Conservation (phyloP, 2,329 filamentous ascomycete genomes). For the Tolypocladium nubicola region DNA sequence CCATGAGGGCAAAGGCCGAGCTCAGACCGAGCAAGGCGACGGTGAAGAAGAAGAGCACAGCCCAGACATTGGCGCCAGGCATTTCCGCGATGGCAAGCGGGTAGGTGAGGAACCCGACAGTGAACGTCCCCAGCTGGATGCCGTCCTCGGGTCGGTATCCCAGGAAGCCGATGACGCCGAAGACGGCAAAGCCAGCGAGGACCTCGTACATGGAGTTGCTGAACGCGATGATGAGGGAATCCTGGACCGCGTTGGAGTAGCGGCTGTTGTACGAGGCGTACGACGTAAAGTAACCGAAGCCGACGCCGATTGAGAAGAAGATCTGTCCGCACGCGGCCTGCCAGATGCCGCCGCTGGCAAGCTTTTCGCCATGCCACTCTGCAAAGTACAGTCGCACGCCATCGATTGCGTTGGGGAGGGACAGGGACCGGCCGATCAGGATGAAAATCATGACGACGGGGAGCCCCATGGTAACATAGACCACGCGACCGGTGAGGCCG, state of each 20-base stretch:
- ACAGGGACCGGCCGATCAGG: slow-evolving; percentile 36
- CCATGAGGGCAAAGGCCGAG: neutral
- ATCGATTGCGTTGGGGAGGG: slow-evolving; percentile 37
- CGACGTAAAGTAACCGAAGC: slow-evolving; percentile 29
- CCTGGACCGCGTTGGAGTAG: neutral
- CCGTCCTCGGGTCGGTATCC: neutral
- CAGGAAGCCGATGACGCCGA: neutral
- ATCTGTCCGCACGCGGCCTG: slow-evolving; percentile 40
- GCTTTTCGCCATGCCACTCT: slow-evolving; percentile 6
- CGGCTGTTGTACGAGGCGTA: neutral
- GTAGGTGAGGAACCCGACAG: neutral
- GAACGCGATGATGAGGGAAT: neutral
- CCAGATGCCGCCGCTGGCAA: slow-evolving; percentile 25
- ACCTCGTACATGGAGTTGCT: neutral
- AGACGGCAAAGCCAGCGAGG: neutral
- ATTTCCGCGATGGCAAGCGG: neutral
- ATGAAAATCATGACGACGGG: slow-evolving; percentile 44
- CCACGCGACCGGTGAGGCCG: slow-evolving; percentile 40
- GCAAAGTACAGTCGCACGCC: slow-evolving; percentile 31
- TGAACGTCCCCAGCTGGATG: neutral
- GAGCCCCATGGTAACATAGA: slow-evolving; percentile 46
- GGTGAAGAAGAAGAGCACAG: neutral
- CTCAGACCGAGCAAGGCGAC: neutral
- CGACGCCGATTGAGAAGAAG: slow-evolving; percentile 26
- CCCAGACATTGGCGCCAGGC: neutral